A percentile compares a stretch with the other conserved stretches of the same genome.
Evolutionary conservation across 129 eudicot species (phyloP).

Genomic region (Artemisia tridentata): DNA sequence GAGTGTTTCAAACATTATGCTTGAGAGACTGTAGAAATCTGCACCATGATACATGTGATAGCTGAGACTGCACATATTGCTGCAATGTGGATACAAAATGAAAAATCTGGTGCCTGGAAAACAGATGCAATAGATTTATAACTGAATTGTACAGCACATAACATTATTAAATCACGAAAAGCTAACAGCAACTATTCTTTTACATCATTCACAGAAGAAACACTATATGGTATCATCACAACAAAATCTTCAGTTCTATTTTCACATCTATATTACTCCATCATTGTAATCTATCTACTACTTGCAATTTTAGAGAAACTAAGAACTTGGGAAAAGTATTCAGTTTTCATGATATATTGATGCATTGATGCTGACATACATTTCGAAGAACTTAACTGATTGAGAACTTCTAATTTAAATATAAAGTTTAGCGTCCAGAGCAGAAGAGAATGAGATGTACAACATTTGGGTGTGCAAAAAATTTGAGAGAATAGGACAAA

Average conservation of each 20-base stretch:
- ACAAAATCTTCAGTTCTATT: not conserved
- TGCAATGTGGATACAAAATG: constrained; percentile 89
- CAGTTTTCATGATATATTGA: not conserved
- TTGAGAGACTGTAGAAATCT: constrained; percentile 66
- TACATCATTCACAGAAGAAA: not conserved
- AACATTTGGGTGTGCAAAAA: not conserved
- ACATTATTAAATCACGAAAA: not conserved
- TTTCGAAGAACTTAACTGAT: not conserved
- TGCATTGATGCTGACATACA: not conserved
- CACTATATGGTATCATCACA: not conserved
- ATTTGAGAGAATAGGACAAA: not conserved
- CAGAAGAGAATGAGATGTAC: not conserved
- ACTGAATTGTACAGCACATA: not conserved
- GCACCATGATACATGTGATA: constrained; percentile 94
- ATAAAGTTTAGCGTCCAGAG: not conserved
- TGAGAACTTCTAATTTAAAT: not conserved
- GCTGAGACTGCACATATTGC: constrained; percentile 92
- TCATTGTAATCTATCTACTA: too few relatives aligned
- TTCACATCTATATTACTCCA: too few relatives aligned
- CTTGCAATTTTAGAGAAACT: not conserved
- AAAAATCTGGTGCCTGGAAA: constrained; percentile 84
- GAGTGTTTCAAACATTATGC: constrained; percentile 57
- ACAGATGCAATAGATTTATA: constrained; percentile 9
- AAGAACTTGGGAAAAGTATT: not conserved
- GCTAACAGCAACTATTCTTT: not conserved